Evolutionary conservation across 2,329 filamentous ascomycete genomes (phyloP).

Genomic region (Diaporthe sp.): DNA sequence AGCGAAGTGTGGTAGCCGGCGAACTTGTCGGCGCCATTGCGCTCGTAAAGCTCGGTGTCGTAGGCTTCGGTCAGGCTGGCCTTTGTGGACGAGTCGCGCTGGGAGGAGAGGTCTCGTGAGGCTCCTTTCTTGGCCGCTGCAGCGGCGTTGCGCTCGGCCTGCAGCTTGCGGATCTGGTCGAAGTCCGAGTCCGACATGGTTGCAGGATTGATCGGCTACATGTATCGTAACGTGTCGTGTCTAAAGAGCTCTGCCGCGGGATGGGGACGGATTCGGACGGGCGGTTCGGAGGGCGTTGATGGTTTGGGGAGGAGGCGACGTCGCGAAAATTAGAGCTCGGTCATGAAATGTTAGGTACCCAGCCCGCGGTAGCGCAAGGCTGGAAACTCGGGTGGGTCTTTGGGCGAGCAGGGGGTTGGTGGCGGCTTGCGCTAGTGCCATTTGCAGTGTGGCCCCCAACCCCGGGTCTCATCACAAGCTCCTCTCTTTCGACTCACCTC

Average conservation of each 20-base stretch:
- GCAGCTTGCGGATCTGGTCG: constrained; percentile 87
- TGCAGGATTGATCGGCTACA: constrained; percentile 44
- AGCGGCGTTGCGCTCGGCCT: constrained; percentile 91
- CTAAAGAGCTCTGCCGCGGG: neutral
- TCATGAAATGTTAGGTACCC: constrained; percentile 35
- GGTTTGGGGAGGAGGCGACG: constrained; percentile 14
- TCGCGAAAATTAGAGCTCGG: constrained; percentile 30
- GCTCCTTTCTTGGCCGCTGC: constrained; percentile 83
- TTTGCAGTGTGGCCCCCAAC: neutral
- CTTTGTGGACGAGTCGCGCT: constrained; percentile 90
- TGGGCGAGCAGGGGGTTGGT: neutral
- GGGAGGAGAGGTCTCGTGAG: constrained; percentile 81
- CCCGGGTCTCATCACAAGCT: neutral
- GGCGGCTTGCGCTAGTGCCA: neutral
- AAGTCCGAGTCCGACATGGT: constrained; percentile 86
- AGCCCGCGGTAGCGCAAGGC: constrained; percentile 18
- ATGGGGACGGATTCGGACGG: neutral
- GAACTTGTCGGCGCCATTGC: constrained; percentile 83
- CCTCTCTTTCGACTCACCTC: neutral
- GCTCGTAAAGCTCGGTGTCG: constrained; percentile 90
- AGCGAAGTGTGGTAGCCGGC: constrained; percentile 93
- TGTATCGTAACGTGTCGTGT: constrained; percentile 32
- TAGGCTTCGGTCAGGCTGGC: constrained; percentile 91
- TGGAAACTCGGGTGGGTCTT: constrained; percentile 6
- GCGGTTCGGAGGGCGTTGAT: neutral